Evolutionary conservation across 2,329 filamentous ascomycete species (phyloP).

Genomic region (Colletotrichum godetiae): DNA sequence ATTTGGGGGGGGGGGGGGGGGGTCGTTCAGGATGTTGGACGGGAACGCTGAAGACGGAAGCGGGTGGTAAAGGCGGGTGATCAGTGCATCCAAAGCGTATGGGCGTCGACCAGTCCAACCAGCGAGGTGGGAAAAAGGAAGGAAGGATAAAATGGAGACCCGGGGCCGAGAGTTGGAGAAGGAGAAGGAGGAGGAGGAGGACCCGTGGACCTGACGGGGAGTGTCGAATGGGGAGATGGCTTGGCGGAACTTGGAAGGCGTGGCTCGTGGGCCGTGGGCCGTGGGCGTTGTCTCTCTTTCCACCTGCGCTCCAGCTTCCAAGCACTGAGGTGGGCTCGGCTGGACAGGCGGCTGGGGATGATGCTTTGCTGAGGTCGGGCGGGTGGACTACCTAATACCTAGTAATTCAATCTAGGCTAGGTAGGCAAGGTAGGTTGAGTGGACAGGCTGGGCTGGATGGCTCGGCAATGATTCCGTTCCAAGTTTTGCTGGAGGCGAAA

Average conservation of each 20-base stretch:
- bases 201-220: not conserved
- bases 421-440: too few relatives aligned
- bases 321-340: not conserved
- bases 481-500: constrained; percentile 13
- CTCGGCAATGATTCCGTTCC: constrained; percentile 32
- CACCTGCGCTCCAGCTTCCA: not conserved
- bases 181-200: constrained; percentile 3
- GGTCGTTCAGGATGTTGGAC: constrained; percentile 2
- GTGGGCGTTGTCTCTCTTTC: not conserved
- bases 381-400: too few relatives aligned
- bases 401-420: too few relatives aligned
- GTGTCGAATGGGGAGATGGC: constrained; percentile 13
- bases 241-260: constrained; percentile 6
- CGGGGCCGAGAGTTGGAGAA: constrained; percentile 22
- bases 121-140: constrained; percentile 22
- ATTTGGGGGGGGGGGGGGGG: constrained; percentile 20
- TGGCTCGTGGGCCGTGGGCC: constrained; percentile 16
- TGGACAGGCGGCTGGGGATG: not conserved
- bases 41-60: constrained; percentile 1
- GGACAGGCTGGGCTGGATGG: constrained; percentile 6
- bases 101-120: not conserved
- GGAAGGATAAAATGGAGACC: constrained; percentile 12
- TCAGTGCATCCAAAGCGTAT: constrained; percentile 17
- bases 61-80: constrained; percentile 19
- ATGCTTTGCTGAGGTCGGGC: not conserved